phyloP scores from a whole-genome alignment of 371 early-diverging fungal genomes.

The Mycotypha africana region DNA sequence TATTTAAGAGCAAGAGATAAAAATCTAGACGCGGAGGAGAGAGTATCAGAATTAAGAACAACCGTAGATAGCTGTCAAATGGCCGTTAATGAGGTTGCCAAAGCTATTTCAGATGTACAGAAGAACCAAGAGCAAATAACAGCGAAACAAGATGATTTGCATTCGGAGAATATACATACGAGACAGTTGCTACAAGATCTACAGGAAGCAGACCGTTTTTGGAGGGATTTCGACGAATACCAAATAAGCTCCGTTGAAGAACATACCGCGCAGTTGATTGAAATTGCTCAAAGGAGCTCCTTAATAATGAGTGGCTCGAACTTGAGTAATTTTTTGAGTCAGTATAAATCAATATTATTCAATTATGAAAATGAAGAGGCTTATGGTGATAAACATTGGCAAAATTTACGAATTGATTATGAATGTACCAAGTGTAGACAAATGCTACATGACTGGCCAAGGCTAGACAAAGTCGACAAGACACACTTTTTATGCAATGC shows the following conservation, averaged over 20 bases:
- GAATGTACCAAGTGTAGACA: constrained; percentile 27
- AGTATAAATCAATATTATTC: constrained; percentile 23
- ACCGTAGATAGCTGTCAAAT: constrained; percentile 15
- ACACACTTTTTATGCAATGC: constrained; percentile 24
- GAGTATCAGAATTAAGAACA: constrained; percentile 17
- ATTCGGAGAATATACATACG: not conserved
- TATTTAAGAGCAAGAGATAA: constrained; percentile 32
- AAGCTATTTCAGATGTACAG: constrained; percentile 7
- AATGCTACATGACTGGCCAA: constrained; percentile 25
- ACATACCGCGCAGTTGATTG: constrained; percentile 10
- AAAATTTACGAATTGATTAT: constrained; percentile 17
- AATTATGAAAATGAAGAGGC: constrained; percentile 27
- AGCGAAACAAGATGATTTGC: constrained; percentile 4
- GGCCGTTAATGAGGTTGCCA: constrained; percentile 10
- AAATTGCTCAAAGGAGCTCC: constrained; percentile 2
- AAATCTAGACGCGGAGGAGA: constrained; percentile 24
- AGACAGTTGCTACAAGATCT: constrained; percentile 7
- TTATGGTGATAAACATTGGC: constrained; percentile 26
- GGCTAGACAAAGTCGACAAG: constrained; percentile 32
- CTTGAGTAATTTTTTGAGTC: constrained; percentile 10
- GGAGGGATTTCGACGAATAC: constrained; percentile 14
- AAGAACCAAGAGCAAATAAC: constrained; percentile 5
- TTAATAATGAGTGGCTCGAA: constrained; percentile 7
- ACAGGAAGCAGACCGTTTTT: constrained; percentile 13
- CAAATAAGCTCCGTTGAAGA: constrained; percentile 2